Evolutionary conservation across 2,329 filamentous ascomycete genomes (phyloP).

Genomic region (Balansia obtecta): DNA sequence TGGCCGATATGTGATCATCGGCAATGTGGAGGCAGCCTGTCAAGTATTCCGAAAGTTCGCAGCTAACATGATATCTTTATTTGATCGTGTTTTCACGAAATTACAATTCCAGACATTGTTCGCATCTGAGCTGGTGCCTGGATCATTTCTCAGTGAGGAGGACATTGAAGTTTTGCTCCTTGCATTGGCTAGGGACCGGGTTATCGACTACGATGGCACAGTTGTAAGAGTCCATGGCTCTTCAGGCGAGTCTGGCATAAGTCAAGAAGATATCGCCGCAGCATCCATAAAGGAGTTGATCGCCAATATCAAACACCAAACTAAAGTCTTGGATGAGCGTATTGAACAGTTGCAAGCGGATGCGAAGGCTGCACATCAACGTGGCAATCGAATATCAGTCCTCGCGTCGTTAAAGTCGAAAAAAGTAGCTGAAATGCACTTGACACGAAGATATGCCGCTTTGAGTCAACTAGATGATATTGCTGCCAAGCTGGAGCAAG

Average conservation of each 20-base stretch:
- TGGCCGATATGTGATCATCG: conserved; percentile 53
- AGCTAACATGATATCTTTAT: conserved; percentile 31
- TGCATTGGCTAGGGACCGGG: conserved; percentile 55
- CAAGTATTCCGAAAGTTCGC: conserved; percentile 38
- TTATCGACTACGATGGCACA: conserved; percentile 47
- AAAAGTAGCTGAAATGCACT: conserved; percentile 64
- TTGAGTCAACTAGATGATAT: conserved; percentile 75
- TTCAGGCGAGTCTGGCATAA: conserved; percentile 42
- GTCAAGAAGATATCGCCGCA: conserved; percentile 68
- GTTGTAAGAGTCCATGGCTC: conserved; percentile 62
- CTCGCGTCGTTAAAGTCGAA: conserved; percentile 70
- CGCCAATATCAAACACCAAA: conserved; percentile 60
- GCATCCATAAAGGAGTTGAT: conserved; percentile 74
- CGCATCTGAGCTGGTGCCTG: conserved; percentile 35
- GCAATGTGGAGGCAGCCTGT: conserved; percentile 47
- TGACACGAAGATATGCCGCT: conserved; percentile 59
- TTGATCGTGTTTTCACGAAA: conserved; percentile 57
- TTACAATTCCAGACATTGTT: conserved; percentile 51
- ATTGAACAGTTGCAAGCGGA: conserved; percentile 50
- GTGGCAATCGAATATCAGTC: conserved; percentile 64
- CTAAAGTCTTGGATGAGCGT: conserved; percentile 52
- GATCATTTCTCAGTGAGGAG: conserved; percentile 39
- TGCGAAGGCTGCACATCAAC: conserved; percentile 57
- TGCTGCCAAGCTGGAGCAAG: conserved; percentile 72
- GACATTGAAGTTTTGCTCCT: conserved; percentile 60